A percentile compares a stretch with the other conserved stretches of the same genome.
Conservation (phyloP, 1,284 basidiomycete genomes). For the Cystobasidiaceae sp. region DNA sequence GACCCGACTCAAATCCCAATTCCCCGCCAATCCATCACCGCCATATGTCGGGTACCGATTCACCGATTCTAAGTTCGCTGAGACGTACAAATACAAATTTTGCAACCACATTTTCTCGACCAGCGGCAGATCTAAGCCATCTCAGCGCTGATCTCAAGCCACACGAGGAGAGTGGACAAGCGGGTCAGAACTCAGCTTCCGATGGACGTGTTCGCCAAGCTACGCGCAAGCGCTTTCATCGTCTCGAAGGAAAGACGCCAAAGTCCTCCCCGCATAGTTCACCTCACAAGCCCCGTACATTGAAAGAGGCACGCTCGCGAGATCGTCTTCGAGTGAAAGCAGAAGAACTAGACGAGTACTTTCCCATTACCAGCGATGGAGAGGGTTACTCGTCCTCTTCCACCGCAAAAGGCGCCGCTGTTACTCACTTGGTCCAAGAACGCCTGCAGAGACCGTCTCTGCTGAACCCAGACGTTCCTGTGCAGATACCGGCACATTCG, state of each 20-base stretch:
- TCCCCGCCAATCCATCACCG: background rate
- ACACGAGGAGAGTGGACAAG: background rate
- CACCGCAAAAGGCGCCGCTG: background rate
- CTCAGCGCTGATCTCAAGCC: background rate
- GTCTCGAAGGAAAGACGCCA: constrained; percentile 10
- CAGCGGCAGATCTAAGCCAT: background rate
- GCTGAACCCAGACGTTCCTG: constrained; percentile 6
- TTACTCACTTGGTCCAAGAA: background rate
- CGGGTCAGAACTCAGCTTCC: background rate
- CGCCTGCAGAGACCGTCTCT: background rate
- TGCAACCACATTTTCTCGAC: constrained; percentile 24
- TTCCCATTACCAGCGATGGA: constrained; percentile 9
- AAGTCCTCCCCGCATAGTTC: constrained; percentile 11
- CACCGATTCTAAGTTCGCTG: constrained; percentile 17
- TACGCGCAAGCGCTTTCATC: constrained; percentile 19
- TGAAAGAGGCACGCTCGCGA: background rate
- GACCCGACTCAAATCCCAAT: too few species aligned
- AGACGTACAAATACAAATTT: constrained; percentile 5
- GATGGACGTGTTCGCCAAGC: background rate
- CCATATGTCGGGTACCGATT: constrained; percentile 1
- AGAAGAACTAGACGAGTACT: constrained; percentile 27
- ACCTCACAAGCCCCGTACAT: background rate
- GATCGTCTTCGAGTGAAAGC: background rate
- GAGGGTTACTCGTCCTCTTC: background rate
- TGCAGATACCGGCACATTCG: background rate